Evolutionary conservation across 2,329 filamentous ascomycete species (phyloP).

Genomic region (Ceratocystis lukuohia): DNA sequence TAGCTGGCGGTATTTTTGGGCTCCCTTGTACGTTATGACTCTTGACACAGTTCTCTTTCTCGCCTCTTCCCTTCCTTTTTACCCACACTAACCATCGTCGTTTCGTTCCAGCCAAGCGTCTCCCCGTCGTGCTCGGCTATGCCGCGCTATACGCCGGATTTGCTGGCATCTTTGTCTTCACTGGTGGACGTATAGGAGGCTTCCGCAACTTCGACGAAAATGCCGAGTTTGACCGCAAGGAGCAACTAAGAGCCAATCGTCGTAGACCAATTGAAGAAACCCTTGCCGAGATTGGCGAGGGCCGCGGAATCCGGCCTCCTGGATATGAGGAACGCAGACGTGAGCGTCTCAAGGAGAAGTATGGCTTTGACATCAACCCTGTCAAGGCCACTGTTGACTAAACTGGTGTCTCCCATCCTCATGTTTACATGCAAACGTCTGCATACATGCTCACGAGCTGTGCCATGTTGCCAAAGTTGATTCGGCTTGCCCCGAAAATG

Average conservation of each 20-base stretch:
- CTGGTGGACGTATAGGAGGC: conserved; percentile 39
- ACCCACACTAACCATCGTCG: conserved; percentile 13
- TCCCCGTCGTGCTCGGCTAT: conserved; percentile 58
- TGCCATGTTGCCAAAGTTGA: neutral
- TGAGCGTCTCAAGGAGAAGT: conserved; percentile 70
- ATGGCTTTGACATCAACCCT: conserved; percentile 70
- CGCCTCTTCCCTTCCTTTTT: neutral
- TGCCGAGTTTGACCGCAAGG: conserved; percentile 62
- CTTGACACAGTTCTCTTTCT: too few relatives aligned
- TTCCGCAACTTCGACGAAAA: conserved; percentile 36
- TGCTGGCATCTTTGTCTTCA: conserved; percentile 54
- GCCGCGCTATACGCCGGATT: conserved; percentile 43
- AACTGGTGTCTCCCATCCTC: conserved; percentile 12
- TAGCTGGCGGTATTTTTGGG: conserved; percentile 59
- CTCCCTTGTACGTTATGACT: conserved; percentile 46
- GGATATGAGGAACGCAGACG: conserved; percentile 76
- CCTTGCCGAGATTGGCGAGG: conserved; percentile 69
- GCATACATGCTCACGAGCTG: neutral
- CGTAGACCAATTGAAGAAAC: conserved; percentile 67
- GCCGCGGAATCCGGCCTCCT: conserved; percentile 66
- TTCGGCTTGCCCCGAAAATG: neutral
- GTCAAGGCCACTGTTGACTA: conserved; percentile 39
- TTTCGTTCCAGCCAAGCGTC: conserved; percentile 32
- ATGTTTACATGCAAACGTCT: conserved; percentile 29
- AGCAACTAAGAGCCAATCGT: conserved; percentile 58